Base-by-base conservation (phyloP, 2,329 filamentous ascomycete species). In the Aspergillus nomiae region DNA sequence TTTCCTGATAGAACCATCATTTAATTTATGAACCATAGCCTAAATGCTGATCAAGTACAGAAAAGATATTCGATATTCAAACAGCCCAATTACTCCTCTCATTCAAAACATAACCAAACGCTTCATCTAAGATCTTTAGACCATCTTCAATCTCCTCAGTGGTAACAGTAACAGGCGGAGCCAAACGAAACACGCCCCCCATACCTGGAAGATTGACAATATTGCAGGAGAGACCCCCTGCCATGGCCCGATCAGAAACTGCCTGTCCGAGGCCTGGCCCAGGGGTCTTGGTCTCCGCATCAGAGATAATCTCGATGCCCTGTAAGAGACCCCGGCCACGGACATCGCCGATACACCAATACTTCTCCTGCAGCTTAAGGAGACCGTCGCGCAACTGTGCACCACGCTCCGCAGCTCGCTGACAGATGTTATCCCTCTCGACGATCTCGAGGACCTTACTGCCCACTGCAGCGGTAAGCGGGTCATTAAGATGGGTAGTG, bases 401-500 rank as follows among this genome's bases (percentile, higher is more conserved):
- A 1, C 86, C 86, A 7, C 81, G 76, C 32, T 73, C 69, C 7
- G 76, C 71, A 5, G 85, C 81, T 2, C 80, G 77, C 63, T 76
- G 73, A 21, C 85, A 81, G 11, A 89, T 75, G 24, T 80, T 75
- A 64, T 89, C 86, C 1, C 86, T 78, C 24, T 84, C 77, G 1
- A 89, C 84, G 14, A 89, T 86, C 63, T 89, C 86, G 1, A 89
- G 78, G 2, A 89, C 86, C 69, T 88, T 88, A 64, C 84, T 78
- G 0, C 86, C 86, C 1, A 89, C 85, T 0, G 86, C 84, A 0
- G 85, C 85, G 0, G 86, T 82, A 0, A 89, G 74, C 0, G 87
- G 86, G 65, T 89, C 87, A 65, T 89, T 88, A 56, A 88, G 74
- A 66, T 89, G 87, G 0, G 87, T 89, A 0, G 86, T 89, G 65